Base-by-base conservation (phyloP, 1,139 yeast genomes). In the Petasospora rhodanensis region DNA sequence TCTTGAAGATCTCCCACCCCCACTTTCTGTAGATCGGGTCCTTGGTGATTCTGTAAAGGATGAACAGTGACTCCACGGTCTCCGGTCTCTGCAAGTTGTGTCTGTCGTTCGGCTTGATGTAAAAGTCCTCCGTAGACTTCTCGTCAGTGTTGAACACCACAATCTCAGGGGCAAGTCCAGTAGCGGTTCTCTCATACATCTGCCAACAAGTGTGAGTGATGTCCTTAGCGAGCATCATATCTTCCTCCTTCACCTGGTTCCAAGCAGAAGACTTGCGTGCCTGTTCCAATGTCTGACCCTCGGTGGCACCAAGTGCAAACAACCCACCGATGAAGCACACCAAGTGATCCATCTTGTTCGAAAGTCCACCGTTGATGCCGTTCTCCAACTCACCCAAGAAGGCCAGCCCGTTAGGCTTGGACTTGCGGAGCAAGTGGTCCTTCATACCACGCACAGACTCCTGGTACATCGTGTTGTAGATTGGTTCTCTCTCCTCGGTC, bases 21-120 rank as follows among this genome's bases (percentile, higher is more conserved):
- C 95, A 87, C 49, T 79, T 70, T 46, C 96, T 74, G 57, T 87
- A 89, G 51, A 80, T 81, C 20, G 71, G 73, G 52, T 89, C 93
- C 18, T 81, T 79, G 1, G 96, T 85, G 45, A 87, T 65, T 47
- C 93, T 73, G 64, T 80, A 89, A 45, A 89, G 62, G 47, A 83
- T 70, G 66, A 82, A 87, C 31, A 89, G 66, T 1, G 95, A 81
- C 59, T 89, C 97, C 4, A 87, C 95, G 0, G 96, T 85, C 56
- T 89, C 97, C 2, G 97, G 96, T 46, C 96, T 73, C 62, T 87
- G 96, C 43, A 87, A 62, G 56, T 86, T 86, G 56, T 87, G 96
- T 37, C 70, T 73, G 54, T 89, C 96, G 18, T 62, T 57, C 6
- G 76, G 77, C 53, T 84, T 83, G 49, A 86, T 79, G 43, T 49